Evolutionary conservation across 805 yeast genomes (phyloP).

Genomic region (Kuraishia ogatae): DNA sequence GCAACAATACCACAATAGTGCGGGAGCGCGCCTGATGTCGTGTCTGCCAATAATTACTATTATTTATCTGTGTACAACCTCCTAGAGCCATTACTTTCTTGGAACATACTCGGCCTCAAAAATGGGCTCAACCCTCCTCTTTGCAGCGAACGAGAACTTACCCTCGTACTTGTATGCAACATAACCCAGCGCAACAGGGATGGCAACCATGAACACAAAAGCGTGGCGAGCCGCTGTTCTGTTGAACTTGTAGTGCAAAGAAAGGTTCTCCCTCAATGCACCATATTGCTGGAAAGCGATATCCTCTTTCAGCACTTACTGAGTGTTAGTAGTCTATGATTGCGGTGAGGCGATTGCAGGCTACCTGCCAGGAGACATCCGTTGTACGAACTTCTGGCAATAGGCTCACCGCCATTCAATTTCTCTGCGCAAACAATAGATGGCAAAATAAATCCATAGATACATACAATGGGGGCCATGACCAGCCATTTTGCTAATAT

Average conservation of each 20-base stretch:
- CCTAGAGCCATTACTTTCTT: not conserved
- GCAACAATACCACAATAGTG: too few relatives aligned
- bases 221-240: slow-evolving; percentile 19
- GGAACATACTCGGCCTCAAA: slow-evolving; percentile 7
- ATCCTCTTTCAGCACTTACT: slow-evolving; percentile 21
- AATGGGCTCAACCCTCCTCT: slow-evolving; percentile 21
- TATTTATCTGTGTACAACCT: not conserved
- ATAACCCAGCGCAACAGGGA: slow-evolving; percentile 23
- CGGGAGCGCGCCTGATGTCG: too few relatives aligned
- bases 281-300: slow-evolving; percentile 21
- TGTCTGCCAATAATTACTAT: not conserved
- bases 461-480: slow-evolving; percentile 6
- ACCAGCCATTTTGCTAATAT: slow-evolving; percentile 2
- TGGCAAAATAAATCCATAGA: not conserved
- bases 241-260: slow-evolving; percentile 21
- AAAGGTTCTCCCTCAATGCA: slow-evolving; percentile 21
- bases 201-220: slow-evolving; percentile 18
- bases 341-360: not conserved
- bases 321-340: slow-evolving; percentile 1
- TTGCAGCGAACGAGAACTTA: slow-evolving; percentile 13
- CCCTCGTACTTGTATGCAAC: slow-evolving; percentile 22
- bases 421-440: not conserved
- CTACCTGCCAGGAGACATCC: not conserved
- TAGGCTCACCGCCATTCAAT: too few relatives aligned
- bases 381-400: too few relatives aligned